These are phyloP conservation scores for Kurtzmaniella fragi DNA, from an alignment of 805 yeast genomes.

Conservation along the genomic window DNA sequence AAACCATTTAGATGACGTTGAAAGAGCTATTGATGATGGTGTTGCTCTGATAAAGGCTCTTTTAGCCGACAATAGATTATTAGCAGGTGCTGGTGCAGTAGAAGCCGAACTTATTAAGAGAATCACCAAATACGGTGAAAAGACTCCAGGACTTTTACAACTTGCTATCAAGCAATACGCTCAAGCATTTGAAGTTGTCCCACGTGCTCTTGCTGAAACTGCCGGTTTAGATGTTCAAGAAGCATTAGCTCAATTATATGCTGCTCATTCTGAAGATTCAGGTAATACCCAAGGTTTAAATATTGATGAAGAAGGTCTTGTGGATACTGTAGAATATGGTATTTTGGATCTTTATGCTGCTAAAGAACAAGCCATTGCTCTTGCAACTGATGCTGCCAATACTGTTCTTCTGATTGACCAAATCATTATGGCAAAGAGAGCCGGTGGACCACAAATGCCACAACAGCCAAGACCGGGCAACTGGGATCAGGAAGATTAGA, in stretches of 20 bases:
- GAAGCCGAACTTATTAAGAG: slow-evolving; percentile 83
- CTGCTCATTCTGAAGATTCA: slow-evolving; percentile 59
- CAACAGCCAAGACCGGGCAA: slow-evolving; percentile 81
- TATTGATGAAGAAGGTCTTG: slow-evolving; percentile 60
- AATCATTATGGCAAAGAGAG: slow-evolving; percentile 97
- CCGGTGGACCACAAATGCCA: slow-evolving; percentile 96
- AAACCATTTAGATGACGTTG: slow-evolving; percentile 88
- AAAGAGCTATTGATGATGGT: slow-evolving; percentile 97
- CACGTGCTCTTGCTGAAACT: slow-evolving; percentile 89
- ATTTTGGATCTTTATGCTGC: slow-evolving; percentile 77
- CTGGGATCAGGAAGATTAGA: slow-evolving; percentile 90
- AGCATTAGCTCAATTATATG: slow-evolving; percentile 81
- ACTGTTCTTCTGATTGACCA: slow-evolving; percentile 92
- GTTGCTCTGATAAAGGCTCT: slow-evolving; percentile 88
- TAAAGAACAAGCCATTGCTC: slow-evolving; percentile 81
- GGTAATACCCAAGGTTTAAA: slow-evolving; percentile 74
- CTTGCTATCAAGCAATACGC: slow-evolving; percentile 93
- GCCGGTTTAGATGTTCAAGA: slow-evolving; percentile 90
- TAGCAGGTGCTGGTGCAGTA: slow-evolving; percentile 96
- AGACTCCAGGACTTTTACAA: slow-evolving; percentile 88
- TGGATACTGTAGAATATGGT: slow-evolving; percentile 64
- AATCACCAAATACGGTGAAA: slow-evolving; percentile 82
- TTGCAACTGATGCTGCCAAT: slow-evolving; percentile 93
- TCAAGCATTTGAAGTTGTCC: slow-evolving; percentile 89
- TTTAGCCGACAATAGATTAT: slow-evolving; percentile 68